Base-by-base conservation (phyloP, 2,329 filamentous ascomycete species). In the Alternaria alternata region DNA sequence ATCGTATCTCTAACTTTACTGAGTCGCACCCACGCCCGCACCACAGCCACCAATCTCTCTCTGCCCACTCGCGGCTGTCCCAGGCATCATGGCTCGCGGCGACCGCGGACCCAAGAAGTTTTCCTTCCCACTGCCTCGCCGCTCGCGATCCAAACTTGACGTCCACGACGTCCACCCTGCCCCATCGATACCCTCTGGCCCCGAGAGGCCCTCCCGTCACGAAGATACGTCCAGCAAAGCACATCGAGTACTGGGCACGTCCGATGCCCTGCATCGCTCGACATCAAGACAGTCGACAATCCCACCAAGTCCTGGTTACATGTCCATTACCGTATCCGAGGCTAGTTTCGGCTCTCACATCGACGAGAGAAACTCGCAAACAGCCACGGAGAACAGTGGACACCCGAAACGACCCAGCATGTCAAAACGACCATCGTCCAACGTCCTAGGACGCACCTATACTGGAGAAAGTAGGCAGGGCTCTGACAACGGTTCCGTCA, bases 221-320 rank as follows among this genome's bases (percentile, higher is more conserved):
- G 59, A 72, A 22, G 69, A 73, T n/a, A 52, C 68, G 11, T 60
- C 67, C 18, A 70, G 67, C 44, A 80, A 80, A 65, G 78, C 76
- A 47, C 75, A 79, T 58, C 72, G 74, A 38, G 64, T 79, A 43
- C 73, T 80, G 18, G 78, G 78, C 41, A 78, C 76, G n/a, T 67
- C 70, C 14, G 65, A 72, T 44, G 64, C 73, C 30, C 66, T 75
- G 22, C 69, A 71, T 58, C 73, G 65, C 38, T 59, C 70, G 4
- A 64, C 64, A 6, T 66, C 73, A 22, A 65, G 63, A 39, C 74
- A 67, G 30, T 63, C 70, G 4, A 51, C 63, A 26, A 56, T 61
- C 44, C 72, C 73, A 18, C 54, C 62, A 32, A 77, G 69, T 54
- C 69, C 73, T 41, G 72, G 69, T 7, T 75, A 73, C 65, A 75